Conservation (phyloP, 2,329 filamentous ascomycete species). For the Fusarium mexicanum region DNA sequence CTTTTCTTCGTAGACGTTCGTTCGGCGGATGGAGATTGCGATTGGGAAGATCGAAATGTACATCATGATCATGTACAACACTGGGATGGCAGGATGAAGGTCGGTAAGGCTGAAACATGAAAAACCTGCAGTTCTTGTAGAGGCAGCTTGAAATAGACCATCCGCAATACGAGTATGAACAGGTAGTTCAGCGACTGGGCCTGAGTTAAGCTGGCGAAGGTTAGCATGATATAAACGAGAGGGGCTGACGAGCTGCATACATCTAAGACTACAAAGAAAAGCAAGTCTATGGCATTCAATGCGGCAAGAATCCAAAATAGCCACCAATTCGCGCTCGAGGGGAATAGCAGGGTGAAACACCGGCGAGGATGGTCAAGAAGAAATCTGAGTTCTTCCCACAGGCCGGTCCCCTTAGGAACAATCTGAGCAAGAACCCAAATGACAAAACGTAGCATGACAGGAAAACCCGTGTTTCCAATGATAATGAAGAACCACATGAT, state of each 20-base stretch:
- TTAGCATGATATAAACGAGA: constrained; percentile 30
- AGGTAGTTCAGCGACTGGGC: constrained; percentile 73
- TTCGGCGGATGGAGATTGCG: constrained; percentile 91
- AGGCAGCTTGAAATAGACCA: constrained; percentile 88
- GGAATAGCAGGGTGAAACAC: constrained; percentile 95
- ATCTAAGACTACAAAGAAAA: constrained; percentile 94
- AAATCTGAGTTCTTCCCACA: constrained; percentile 92
- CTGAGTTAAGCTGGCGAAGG: constrained; percentile 70
- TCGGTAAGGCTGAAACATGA: constrained; percentile 79
- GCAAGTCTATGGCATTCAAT: constrained; percentile 84
- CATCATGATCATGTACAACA: constrained; percentile 98
- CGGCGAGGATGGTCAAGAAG: constrained; percentile 93
- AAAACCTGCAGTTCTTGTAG: constrained; percentile 92
- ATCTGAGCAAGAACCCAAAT: constrained; percentile 84
- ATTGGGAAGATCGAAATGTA: constrained; percentile 98
- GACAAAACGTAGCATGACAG: constrained; percentile 90
- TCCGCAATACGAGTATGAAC: constrained; percentile 81
- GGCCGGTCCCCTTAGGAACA: constrained; percentile 69
- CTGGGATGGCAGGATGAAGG: constrained; percentile 90
- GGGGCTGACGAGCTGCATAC: constrained; percentile 58
- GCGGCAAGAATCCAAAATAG: constrained; percentile 85
- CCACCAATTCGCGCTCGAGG: constrained; percentile 93
- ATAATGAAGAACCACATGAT: constrained; percentile 87
- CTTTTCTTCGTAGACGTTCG: constrained; percentile 96
- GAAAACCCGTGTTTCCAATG: constrained; percentile 95